Percentiles rank a stretch among this genome's conserved stretches.
phyloP scores from a whole-genome alignment of 495 filamentous ascomycete species.

The Copromyces sp. region DNA sequence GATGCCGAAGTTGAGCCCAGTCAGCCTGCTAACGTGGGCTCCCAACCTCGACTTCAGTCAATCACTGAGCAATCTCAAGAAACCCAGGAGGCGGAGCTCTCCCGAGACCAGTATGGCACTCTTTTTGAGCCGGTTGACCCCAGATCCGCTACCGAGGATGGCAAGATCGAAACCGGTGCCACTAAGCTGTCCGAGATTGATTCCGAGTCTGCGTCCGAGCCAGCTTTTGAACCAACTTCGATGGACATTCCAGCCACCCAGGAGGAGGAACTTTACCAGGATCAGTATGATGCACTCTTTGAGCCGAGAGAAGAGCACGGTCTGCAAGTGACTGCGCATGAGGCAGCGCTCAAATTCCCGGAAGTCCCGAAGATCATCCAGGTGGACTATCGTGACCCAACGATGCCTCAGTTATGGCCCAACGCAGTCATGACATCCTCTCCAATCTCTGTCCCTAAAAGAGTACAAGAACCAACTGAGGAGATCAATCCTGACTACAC shows the following conservation, averaged over 20 bases:
- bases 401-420: background rate
- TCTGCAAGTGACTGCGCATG: background rate
- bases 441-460: background rate
- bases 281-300: background rate
- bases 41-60: background rate
- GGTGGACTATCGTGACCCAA: background rate
- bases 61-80: background rate
- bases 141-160: background rate
- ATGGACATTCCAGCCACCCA: background rate
- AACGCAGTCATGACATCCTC: background rate
- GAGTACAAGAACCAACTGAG: background rate
- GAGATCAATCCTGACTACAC: background rate
- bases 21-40: background rate
- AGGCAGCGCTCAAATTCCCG: background rate
- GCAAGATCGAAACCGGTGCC: background rate
- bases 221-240: background rate
- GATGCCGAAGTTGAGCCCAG: background rate
- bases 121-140: background rate
- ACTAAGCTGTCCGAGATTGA: background rate
- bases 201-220: background rate
- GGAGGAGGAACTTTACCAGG: background rate
- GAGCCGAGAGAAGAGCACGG: background rate
- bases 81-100: background rate
- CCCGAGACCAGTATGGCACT: background rate
- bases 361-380: background rate